Evolutionary conservation across 345 rosid genomes (phyloP).

Genomic region (Dipteronia dyeriana): DNA sequence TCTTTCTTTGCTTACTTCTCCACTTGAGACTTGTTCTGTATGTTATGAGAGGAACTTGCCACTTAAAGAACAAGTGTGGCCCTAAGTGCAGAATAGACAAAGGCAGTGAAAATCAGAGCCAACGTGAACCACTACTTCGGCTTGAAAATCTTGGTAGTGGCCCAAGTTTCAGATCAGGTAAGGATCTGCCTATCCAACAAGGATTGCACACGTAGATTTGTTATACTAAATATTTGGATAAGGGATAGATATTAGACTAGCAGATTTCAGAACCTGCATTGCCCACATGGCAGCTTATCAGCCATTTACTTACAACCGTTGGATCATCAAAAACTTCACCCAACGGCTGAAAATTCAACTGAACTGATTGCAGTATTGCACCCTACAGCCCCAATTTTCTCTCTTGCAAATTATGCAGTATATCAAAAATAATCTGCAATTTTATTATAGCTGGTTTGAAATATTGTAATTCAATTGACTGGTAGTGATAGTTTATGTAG

Average conservation of each 20-base stretch:
- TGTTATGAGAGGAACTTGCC: background rate
- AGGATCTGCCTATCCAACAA: slow-evolving; percentile 67
- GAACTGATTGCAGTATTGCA: no score
- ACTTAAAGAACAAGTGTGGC: background rate
- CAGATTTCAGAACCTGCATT: background rate
- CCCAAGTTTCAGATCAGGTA: slow-evolving; percentile 52
- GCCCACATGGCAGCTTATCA: slow-evolving; percentile 38
- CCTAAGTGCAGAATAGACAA: slow-evolving; percentile 3
- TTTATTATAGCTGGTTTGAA: no score
- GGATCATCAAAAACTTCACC: no score
- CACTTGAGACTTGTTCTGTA: no score
- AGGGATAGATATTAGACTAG: slow-evolving; percentile 47
- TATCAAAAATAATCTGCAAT: no score
- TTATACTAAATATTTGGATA: slow-evolving; percentile 37
- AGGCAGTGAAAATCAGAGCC: slow-evolving; percentile 21
- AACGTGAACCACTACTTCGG: slow-evolving; percentile 28
- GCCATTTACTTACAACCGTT: slow-evolving; percentile 14
- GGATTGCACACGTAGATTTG: slow-evolving; percentile 53
- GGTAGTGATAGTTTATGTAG: no score
- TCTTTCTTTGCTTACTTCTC: no score
- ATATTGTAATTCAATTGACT: no score
- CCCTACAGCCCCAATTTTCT: no score
- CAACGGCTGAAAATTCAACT: no score
- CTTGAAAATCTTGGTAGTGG: slow-evolving; percentile 29
- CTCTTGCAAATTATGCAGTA: no score